A percentile compares a stretch with the other conserved stretches of the same genome.
phyloP scores from a whole-genome alignment of 306 rosid species.

The Hippophae rhamnoides region DNA sequence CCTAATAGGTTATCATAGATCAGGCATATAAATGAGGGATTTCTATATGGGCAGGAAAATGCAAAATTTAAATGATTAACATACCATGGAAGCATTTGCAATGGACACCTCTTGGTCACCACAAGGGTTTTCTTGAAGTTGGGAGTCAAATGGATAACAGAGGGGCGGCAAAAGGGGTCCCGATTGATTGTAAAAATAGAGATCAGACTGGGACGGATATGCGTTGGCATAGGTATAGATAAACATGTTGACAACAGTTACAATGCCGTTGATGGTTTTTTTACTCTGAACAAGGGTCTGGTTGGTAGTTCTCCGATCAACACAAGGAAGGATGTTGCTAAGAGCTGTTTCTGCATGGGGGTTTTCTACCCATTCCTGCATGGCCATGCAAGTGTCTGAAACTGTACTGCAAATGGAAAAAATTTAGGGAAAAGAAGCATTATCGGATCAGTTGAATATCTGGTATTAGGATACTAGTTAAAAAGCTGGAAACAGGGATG shows the following conservation, averaged over 20 bases:
- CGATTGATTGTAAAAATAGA: slow-evolving; percentile 60
- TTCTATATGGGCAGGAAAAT: neutral
- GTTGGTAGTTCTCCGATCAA: slow-evolving; percentile 74
- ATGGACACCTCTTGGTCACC: slow-evolving; percentile 66
- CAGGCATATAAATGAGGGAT: neutral
- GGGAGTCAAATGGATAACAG: slow-evolving; percentile 71
- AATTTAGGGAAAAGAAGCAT: neutral
- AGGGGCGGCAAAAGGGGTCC: slow-evolving; percentile 79
- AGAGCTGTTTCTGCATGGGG: slow-evolving; percentile 89
- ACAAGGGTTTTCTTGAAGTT: slow-evolving; percentile 41
- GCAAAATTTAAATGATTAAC: slow-evolving; percentile 3
- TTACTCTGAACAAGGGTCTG: slow-evolving; percentile 74
- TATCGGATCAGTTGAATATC: neutral
- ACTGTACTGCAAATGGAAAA: slow-evolving; percentile 47
- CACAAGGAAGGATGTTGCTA: slow-evolving; percentile 83
- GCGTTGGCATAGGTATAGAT: slow-evolving; percentile 57
- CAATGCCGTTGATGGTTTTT: slow-evolving; percentile 52
- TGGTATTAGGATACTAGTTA: no score
- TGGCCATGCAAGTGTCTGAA: slow-evolving; percentile 79
- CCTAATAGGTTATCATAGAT: no score
- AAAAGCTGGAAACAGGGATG: no score
- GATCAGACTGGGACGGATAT: slow-evolving; percentile 25
- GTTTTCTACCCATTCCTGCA: slow-evolving; percentile 90
- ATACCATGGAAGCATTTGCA: slow-evolving; percentile 61
- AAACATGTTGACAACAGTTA: slow-evolving; percentile 53